Evolutionary conservation across 2,329 filamentous ascomycete species (phyloP).

Genomic region (Endocalyx cinctus): DNA sequence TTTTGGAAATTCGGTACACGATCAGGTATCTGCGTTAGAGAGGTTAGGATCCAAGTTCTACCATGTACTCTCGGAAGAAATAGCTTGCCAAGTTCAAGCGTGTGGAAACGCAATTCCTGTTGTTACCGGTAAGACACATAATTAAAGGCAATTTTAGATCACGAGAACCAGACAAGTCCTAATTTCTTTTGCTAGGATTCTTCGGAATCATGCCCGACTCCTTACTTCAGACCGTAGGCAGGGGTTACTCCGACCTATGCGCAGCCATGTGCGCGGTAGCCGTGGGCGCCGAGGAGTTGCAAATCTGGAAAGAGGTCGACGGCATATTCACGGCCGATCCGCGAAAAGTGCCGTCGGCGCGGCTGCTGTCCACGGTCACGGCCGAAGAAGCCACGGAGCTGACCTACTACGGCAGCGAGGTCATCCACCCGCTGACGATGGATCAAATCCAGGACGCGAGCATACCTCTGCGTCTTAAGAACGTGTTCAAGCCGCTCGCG

Average conservation of each 20-base stretch:
- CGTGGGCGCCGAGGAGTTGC: conserved; percentile 56
- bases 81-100: conserved; percentile 17
- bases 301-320: conserved; percentile 73
- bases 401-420: conserved; percentile 65
- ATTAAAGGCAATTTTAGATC: too few species aligned
- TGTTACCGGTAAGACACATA: conserved; percentile 24
- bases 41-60: conserved; percentile 21
- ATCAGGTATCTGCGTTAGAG: conserved; percentile 19
- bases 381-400: conserved; percentile 73
- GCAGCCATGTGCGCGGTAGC: conserved; percentile 66
- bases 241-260: conserved; percentile 68
- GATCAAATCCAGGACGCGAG: conserved; percentile 63
- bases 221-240: conserved; percentile 59
- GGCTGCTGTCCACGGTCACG: conserved; percentile 64
- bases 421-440: conserved; percentile 80
- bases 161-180: too few species aligned
- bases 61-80: conserved; percentile 20
- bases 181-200: conserved; percentile 60
- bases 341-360: conserved; percentile 75
- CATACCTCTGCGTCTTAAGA: conserved; percentile 62
- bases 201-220: conserved; percentile 65
- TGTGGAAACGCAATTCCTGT: conserved; percentile 21
- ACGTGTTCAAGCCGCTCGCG: conserved; percentile 60
- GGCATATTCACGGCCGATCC: conserved; percentile 71
- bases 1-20: conserved; percentile 19